Conservation (phyloP, 2,329 filamentous ascomycete species). For the Seiridium unicorne region DNA sequence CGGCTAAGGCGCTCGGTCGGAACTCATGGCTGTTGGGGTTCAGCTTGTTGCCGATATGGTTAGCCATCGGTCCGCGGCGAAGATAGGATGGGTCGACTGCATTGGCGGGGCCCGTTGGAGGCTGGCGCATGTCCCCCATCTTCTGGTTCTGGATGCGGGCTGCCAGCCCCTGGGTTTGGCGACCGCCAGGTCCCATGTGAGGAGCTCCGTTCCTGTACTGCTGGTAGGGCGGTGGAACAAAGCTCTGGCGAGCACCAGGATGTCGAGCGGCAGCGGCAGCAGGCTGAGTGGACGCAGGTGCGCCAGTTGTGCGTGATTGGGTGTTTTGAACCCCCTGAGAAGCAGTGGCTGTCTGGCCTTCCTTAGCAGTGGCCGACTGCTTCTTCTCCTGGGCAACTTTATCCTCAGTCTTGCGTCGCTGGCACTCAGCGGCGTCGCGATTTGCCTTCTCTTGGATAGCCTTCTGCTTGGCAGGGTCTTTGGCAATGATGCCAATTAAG, state of each 20-base stretch:
- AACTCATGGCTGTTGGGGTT: slow-evolving; percentile 76
- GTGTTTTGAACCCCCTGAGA: slow-evolving; percentile 19
- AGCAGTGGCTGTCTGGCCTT: slow-evolving; percentile 36
- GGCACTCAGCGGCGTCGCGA: slow-evolving; percentile 67
- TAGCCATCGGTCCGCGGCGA: slow-evolving; percentile 51
- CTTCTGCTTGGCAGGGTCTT: slow-evolving; percentile 92
- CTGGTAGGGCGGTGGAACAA: slow-evolving; percentile 45
- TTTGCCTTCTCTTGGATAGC: slow-evolving; percentile 88
- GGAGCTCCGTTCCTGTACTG: slow-evolving; percentile 45
- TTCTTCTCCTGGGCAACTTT: slow-evolving; percentile 51
- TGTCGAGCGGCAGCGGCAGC: slow-evolving; percentile 35
- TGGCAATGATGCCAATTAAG: slow-evolving; percentile 90
- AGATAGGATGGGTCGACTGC: slow-evolving; percentile 49
- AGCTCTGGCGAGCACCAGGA: slow-evolving; percentile 45
- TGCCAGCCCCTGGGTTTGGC: slow-evolving; percentile 44
- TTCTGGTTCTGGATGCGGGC: slow-evolving; percentile 53
- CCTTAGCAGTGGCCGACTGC: slow-evolving; percentile 41
- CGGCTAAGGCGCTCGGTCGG: slow-evolving; percentile 78
- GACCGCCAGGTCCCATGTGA: slow-evolving; percentile 36
- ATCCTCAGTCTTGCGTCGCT: slow-evolving; percentile 41
- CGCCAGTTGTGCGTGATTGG: slow-evolving; percentile 30
- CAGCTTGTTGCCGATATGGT: slow-evolving; percentile 54
- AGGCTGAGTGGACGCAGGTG: slow-evolving; percentile 14
- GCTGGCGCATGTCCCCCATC: slow-evolving; percentile 65
- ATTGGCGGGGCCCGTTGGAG: slow-evolving; percentile 72